These are phyloP conservation scores for Aspergillus sparsus DNA, from an alignment of 495 filamentous ascomycete genomes.

Conservation along the genomic window DNA sequence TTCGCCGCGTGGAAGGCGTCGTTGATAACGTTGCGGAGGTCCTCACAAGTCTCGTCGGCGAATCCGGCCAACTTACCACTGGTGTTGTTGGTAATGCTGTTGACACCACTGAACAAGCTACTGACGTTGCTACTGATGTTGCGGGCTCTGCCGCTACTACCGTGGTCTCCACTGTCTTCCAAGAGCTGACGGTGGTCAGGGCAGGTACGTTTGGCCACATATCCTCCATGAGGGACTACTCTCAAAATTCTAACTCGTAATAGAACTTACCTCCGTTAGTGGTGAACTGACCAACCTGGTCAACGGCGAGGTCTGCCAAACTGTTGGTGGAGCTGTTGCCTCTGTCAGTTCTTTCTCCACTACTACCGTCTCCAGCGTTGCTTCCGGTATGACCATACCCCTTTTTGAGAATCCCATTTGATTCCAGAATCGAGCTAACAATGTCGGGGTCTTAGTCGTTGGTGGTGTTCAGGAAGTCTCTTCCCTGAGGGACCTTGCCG, in stretches of 20 bases:
- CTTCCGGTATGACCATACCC: background rate
- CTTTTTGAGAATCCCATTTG: background rate
- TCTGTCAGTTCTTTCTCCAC: conserved; percentile 11
- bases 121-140: background rate
- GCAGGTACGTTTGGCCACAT: too few relatives aligned
- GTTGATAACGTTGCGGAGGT: conserved; percentile 18
- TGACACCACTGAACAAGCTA: background rate
- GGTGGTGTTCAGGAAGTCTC: conserved; percentile 11
- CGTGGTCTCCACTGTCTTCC: too few relatives aligned
- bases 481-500: conserved; percentile 13
- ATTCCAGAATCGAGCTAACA: conserved; percentile 7
- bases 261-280: conserved; percentile 14
- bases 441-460: conserved; percentile 5
- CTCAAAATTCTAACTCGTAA: background rate
- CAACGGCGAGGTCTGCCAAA: background rate
- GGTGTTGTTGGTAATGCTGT: background rate
- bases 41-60: conserved; percentile 11
- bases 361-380: conserved; percentile 18
- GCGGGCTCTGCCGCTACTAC: background rate
- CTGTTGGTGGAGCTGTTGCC: conserved; percentile 6
- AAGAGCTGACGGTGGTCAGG: too few relatives aligned
- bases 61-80: conserved; percentile 6
- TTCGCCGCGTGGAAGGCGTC: conserved; percentile 16
- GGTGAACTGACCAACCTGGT: conserved; percentile 5
- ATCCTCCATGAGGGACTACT: background rate